Base-by-base conservation (phyloP, 108 stramenopile species). In the Schizochytrium sp. region DNA sequence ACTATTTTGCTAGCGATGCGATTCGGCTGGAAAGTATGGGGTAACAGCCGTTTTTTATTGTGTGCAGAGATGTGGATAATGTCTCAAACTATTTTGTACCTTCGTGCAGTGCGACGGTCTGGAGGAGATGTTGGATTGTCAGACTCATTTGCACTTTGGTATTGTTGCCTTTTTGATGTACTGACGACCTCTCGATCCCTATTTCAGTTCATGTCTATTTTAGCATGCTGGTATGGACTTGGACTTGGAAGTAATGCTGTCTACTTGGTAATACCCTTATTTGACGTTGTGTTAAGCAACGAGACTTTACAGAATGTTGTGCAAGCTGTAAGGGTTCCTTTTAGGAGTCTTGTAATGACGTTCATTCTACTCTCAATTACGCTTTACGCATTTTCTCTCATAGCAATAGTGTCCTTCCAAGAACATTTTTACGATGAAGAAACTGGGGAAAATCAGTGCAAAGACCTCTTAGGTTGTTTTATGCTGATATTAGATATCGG, bases 231-330 rank as follows among this genome's bases (percentile, higher is more conserved):
- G 50, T 40, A 50, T n/a, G 76, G 76, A 12, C 76, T 83, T 10
- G 76, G 53, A 10, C 53, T 83, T 42, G 76, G 53, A n/a, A 13
- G 12, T 47, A 40, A 83, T 42, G 76, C 50, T 5, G 45, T 73
- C 44, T 89, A 40, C 89, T 15, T 41, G 28, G 12, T 17, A 8
- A 28, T 91, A 44, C 87, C 89, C 7, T 4, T 91, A n/a, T 46
- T 91, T 2, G 92, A 92, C 72, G 87, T 92, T 46, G 61, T 92
- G 57, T 60, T 91, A 49, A 92, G 91, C 61, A 72, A 89, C 61
- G 50, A 89, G 7, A 92, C 92, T 38, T 49, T 89, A 0, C 44
- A 57, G 38, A 90, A 92, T 57, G 88, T 92, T 28, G 19, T 92
- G 44, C 89, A 90, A 41, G 92, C 92, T 42, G 91, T 92, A 15